Percentiles rank a stretch among this genome's conserved stretches.
These are phyloP conservation scores for Camellia japonica DNA, from an alignment of 148 eudicot species.

Conservation along the genomic window DNA sequence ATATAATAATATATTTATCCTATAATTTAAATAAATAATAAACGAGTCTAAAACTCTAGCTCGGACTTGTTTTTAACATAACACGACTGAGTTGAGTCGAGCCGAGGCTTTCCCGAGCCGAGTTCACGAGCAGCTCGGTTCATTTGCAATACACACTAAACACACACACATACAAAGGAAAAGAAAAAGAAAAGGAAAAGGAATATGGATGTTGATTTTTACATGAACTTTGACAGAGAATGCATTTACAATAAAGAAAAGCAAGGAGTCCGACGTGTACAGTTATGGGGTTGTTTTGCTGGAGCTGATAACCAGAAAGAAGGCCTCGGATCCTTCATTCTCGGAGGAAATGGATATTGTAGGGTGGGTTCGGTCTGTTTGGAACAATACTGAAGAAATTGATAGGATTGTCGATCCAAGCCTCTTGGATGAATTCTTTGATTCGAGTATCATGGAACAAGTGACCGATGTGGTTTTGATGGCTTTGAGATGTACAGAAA, in stretches of 20 bases:
- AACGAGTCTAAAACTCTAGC: too few species aligned
- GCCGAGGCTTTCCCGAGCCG: too few species aligned
- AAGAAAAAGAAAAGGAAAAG: not conserved
- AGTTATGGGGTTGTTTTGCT: constrained; percentile 84
- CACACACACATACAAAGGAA: not conserved
- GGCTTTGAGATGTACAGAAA: constrained; percentile 71
- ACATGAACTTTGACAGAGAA: constrained; percentile 47
- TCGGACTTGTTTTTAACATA: too few species aligned
- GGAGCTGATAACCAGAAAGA: constrained; percentile 63
- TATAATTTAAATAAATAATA: too few species aligned
- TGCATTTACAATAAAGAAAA: constrained; percentile 54
- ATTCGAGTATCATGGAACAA: constrained; percentile 51
- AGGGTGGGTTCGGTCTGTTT: constrained; percentile 48
- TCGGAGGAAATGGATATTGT: constrained; percentile 47
- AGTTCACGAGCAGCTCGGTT: too few species aligned
- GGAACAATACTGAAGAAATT: constrained; percentile 45
- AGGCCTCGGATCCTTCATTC: constrained; percentile 50
- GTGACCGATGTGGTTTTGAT: constrained; percentile 51
- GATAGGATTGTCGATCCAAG: constrained; percentile 47
- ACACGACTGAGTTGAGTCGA: too few species aligned
- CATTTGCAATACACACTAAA: not conserved
- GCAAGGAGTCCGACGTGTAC: constrained; percentile 76
- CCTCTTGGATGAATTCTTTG: constrained; percentile 52
- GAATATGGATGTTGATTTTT: not conserved
- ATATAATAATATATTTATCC: too few species aligned